Evolutionary conservation across 495 filamentous ascomycete genomes (phyloP).

Genomic region (Podospora pseudopauciseta): DNA sequence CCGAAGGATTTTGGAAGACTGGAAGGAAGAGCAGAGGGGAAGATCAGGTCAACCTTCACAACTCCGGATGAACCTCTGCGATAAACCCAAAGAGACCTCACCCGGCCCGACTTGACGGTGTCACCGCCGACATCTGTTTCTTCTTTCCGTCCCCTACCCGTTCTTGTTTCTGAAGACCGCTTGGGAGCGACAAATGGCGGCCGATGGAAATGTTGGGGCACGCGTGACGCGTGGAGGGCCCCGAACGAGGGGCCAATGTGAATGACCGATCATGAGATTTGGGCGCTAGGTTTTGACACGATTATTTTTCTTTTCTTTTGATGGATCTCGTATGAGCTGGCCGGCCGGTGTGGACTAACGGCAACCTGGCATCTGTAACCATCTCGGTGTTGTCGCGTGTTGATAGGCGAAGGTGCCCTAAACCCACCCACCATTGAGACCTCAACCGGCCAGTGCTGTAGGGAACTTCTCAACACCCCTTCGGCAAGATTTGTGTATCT

Average conservation of each 20-base stretch:
- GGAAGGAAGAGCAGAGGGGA: not conserved
- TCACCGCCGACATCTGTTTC: not conserved
- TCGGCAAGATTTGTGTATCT: not conserved
- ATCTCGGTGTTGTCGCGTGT: not conserved
- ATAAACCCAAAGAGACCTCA: not conserved
- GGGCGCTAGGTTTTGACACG: not conserved
- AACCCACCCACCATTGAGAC: not conserved
- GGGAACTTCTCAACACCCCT: not conserved
- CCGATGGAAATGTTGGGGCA: not conserved
- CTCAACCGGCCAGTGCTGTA: not conserved
- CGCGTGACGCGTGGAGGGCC: not conserved
- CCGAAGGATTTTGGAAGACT: too few species aligned
- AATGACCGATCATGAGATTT: not conserved
- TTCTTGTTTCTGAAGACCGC: not conserved
- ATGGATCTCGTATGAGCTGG: not conserved
- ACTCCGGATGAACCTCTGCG: not conserved
- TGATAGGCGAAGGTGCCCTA: not conserved
- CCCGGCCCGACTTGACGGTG: not conserved
- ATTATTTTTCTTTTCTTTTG: not conserved
- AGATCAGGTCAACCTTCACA: not conserved
- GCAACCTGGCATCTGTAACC: not conserved
- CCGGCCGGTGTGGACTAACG: not conserved
- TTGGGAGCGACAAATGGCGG: not conserved
- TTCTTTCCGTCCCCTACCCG: not conserved
- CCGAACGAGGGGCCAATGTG: not conserved